These are phyloP conservation scores for Colletotrichum sp. DNA, from an alignment of 2,329 filamentous ascomycete genomes.

Conservation along the genomic window DNA sequence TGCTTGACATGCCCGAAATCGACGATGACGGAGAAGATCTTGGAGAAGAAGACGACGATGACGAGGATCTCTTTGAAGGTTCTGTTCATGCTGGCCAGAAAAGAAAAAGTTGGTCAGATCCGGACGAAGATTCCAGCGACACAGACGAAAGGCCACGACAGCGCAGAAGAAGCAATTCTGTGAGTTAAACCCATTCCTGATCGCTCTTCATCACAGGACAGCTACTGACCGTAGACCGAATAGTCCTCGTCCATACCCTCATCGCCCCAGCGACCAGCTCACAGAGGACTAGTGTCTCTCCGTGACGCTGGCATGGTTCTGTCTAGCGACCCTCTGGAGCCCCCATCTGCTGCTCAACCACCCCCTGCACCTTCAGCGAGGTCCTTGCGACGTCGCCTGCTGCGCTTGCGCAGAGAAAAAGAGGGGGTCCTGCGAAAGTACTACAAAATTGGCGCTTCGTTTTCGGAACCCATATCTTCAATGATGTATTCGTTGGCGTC, in stretches of 20 bases:
- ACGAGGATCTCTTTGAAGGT: conserved; percentile 46
- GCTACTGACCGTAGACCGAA: conserved; percentile 23
- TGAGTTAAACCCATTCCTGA: conserved; percentile 45
- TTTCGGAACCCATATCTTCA: conserved; percentile 93
- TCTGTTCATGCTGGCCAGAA: conserved; percentile 64
- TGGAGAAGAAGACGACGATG: conserved; percentile 63
- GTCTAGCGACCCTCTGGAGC: conserved; percentile 55
- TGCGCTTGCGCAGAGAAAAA: conserved; percentile 78
- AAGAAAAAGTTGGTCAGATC: conserved; percentile 79
- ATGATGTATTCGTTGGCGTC: conserved; percentile 95
- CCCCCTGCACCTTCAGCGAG: conserved; percentile 72
- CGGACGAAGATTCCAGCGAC: conserved; percentile 68
- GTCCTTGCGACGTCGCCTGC: conserved; percentile 72
- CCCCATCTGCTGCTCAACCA: conserved; percentile 63
- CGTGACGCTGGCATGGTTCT: conserved; percentile 50
- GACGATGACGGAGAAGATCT: conserved; percentile 74
- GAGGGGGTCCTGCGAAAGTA: conserved; percentile 80
- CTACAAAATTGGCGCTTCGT: conserved; percentile 86
- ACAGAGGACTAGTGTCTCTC: conserved; percentile 64
- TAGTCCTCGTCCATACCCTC: conserved; percentile 71
- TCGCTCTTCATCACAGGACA: not conserved
- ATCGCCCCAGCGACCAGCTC: conserved; percentile 66
- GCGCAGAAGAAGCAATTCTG: conserved; percentile 86
- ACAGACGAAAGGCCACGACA: conserved; percentile 80
- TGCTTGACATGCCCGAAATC: conserved; percentile 89